A percentile compares a stretch with the other conserved stretches of the same genome.
phyloP scores from a whole-genome alignment of 2,329 filamentous ascomycete species.

The Sporothrix protearum region DNA sequence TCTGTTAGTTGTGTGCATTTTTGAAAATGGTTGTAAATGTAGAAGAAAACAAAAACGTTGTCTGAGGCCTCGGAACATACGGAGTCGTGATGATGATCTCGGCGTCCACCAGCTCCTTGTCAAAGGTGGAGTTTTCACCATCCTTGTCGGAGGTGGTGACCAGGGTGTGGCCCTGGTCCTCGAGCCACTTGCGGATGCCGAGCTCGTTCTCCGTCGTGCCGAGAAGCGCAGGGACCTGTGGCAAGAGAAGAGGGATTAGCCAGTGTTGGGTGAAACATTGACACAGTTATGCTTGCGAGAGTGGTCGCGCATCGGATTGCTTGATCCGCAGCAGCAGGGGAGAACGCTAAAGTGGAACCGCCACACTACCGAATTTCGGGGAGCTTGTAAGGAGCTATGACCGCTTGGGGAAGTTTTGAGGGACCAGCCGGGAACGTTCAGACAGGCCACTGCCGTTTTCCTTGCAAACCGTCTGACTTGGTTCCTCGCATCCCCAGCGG shows the following conservation, averaged over 20 bases:
- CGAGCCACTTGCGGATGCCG: slow-evolving; percentile 93
- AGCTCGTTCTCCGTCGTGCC: slow-evolving; percentile 99
- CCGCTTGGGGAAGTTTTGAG: background rate
- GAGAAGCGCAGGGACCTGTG: slow-evolving; percentile 69
- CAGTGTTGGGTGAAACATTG: background rate
- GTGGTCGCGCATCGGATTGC: background rate
- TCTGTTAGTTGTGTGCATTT: background rate
- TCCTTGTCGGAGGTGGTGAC: slow-evolving; percentile 98
- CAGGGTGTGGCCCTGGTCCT: slow-evolving; percentile 93
- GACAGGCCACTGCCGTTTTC: slow-evolving; percentile 3
- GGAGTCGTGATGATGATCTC: slow-evolving; percentile 99
- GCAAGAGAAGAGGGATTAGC: background rate
- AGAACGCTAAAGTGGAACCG: background rate
- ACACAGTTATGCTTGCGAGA: background rate
- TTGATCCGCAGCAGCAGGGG: slow-evolving; percentile 14
- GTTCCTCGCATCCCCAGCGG: background rate
- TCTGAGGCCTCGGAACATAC: too few relatives aligned
- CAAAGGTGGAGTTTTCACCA: slow-evolving; percentile 85
- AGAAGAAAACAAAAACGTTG: background rate
- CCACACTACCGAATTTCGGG: background rate
- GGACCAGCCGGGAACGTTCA: background rate
- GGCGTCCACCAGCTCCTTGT: slow-evolving; percentile 91
- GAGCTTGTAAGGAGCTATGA: background rate
- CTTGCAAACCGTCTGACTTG: background rate
- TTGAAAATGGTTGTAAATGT: too few relatives aligned